Evolutionary conservation across 768 basidiomycete genomes (phyloP).

Genomic region (Mycena olivaceomarginata): DNA sequence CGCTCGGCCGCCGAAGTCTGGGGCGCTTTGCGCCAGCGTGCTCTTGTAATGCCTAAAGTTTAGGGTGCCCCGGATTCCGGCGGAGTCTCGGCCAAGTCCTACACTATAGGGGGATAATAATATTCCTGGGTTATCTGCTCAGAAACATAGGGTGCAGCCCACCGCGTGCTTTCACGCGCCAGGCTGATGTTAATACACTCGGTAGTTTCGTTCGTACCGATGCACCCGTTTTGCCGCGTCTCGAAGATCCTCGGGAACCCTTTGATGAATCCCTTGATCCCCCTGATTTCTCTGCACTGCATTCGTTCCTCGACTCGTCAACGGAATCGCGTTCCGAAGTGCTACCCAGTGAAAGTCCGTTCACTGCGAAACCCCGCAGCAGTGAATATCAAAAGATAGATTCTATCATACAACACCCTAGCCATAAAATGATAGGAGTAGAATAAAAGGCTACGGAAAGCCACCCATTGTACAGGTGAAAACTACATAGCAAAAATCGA

Average conservation of each 20-base stretch:
- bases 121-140: too few species aligned
- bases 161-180: not conserved
- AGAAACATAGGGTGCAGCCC: too few species aligned
- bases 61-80: too few species aligned
- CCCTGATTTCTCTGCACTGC: not conserved
- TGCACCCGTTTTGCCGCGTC: constrained; percentile 3
- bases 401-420: not conserved
- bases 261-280: not conserved
- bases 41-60: too few species aligned
- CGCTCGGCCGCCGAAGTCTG: too few species aligned
- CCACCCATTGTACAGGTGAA: too few species aligned
- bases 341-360: not conserved
- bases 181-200: constrained; percentile 9
- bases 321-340: not conserved
- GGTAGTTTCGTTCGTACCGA: not conserved
- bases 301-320: not conserved
- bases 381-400: not conserved
- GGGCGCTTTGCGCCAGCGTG: too few species aligned
- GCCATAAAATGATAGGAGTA: too few species aligned
- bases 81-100: too few species aligned
- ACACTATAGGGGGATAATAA: too few species aligned
- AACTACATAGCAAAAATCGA: too few species aligned
- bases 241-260: not conserved
- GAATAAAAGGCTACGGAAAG: too few species aligned
- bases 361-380: not conserved